Evolutionary conservation across 331 rosid genomes (phyloP), one percentile per base, ranked within the genome.

Genomic region (Acacia pycnantha): DNA sequence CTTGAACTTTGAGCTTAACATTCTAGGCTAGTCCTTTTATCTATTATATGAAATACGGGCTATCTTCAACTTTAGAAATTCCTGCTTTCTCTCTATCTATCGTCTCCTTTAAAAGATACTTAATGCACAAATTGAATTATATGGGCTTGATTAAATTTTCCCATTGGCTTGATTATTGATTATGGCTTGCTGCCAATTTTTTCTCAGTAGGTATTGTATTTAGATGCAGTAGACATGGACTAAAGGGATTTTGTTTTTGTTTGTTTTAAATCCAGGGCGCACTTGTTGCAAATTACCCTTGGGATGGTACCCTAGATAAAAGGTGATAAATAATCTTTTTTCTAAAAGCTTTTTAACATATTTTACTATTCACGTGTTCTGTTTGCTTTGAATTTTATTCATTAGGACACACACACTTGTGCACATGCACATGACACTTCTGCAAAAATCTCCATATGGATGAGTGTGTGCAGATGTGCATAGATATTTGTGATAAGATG

Each of bases 221-320:
- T 70, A 62, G 37, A 35, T 74, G 44, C 83, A 75, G 4, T 78
- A 7, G 82, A 66, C 82, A 43, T 70, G 79, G 41, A 61, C 69
- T 79, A 50, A 78, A 54, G 44, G 12, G 46, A 43, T 50, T 53
- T 67, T n/a, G n/a, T n/a, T 76, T 73, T 83, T 27, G 58, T n/a
- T 8, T 5, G 2, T 50, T 50, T 53, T 6, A 53, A 8, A 59
- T 5, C 48, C 76, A 95, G 99, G 98, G 97, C 37, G 98, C 97
- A 66, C 94, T 95, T 70, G 99, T 95, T 86, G 99, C 99, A 84
- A 95, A 93, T 88, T 95, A 91, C 86, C 98, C 97, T 33, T 95
- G 99, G 98, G 99, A 95, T 82, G 99, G 97, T 67, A 86, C 94
- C 29, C 85, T 65, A 10, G 91, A 93, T 78, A 88, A 91, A 91